Evolutionary conservation across 176 grass and related monocot genomes (phyloP), one percentile per base, ranked within the genome.

Genomic region (Lolium perenne): DNA sequence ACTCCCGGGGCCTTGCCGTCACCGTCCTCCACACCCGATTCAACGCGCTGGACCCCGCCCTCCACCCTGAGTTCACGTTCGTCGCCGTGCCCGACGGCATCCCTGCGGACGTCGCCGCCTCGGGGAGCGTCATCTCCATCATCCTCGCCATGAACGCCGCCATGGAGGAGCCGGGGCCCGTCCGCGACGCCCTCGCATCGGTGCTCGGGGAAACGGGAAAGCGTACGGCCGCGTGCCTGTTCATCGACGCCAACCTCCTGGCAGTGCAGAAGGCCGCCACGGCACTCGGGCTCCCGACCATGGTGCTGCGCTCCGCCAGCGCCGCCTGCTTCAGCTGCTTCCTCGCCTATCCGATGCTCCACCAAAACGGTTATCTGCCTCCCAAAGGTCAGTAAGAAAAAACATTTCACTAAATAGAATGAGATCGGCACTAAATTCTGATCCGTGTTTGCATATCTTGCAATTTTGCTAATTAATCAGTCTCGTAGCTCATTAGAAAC

Each of bases 121-220:
- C 25, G 1, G 87, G 87, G 18, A n/a, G 26, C 47, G 10, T 76
- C 62, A 20, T 87, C 57, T 25, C 8, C 10, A 62, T 71, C 29
- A 76, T 90, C 61, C 20, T 43, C 53, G 78, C 83, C 53, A 51
- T 90, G 78, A 90, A 90, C 71, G 60, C 50, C 11, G 78, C 83
- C 55, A 83, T 86, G 73, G 84, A 82, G 54, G 68, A 26, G 1
- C n/a, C 71, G 0, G 6, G 11, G 62, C 29, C 23, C 0, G 8
- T 91, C 67, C 59, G 26, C 1, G 81, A 49, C 1, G 73, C 67
- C 15, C 80, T 91, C 15, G 25, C 20, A 40, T 41, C 74, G 2
- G 67, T 75, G 75, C 47, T 87, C 2, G 17, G 13, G 0, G 89
- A 79, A 1, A 67, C 21, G 32, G 32, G 32, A 0, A 35, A 35